Conservation (phyloP, 2,329 filamentous ascomycete genomes). For the Aspergillus luchuensis region DNA sequence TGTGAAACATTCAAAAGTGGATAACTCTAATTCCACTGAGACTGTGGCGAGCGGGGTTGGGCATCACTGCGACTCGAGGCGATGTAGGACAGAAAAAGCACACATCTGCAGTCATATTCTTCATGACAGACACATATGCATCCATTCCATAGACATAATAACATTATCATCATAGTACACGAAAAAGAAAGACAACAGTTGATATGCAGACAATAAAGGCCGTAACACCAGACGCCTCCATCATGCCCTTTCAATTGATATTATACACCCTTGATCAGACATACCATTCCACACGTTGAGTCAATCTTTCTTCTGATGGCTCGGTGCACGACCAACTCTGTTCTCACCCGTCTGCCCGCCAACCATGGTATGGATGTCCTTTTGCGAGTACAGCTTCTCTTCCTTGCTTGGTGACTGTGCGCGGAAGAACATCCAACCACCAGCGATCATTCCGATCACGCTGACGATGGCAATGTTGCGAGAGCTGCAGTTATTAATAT, state of each 20-base stretch:
- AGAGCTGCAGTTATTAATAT: not conserved
- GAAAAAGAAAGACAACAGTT: no score
- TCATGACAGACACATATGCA: no score
- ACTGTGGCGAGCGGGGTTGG: no score
- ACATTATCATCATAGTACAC: no score
- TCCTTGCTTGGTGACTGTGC: conserved; percentile 16
- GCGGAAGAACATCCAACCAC: conserved; percentile 14
- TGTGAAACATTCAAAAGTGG: no score
- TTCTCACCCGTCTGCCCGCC: conserved; percentile 7
- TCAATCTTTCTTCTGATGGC: not conserved
- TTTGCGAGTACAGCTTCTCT: conserved; percentile 9
- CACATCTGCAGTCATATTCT: no score
- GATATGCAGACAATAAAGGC: no score
- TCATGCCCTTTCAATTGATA: not conserved
- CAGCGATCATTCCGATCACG: conserved; percentile 9
- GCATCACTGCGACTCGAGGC: no score
- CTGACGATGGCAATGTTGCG: conserved; percentile 14
- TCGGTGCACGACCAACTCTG: not conserved
- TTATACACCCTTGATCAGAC: not conserved
- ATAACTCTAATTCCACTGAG: no score
- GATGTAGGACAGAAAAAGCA: no score
- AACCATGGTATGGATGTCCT: conserved; percentile 13
- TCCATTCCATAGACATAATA: no score
- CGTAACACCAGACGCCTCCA: not conserved
- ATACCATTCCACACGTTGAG: not conserved